Evolutionary conservation across 2,329 filamentous ascomycete genomes (phyloP), one percentile per base, ranked within the genome.

Genomic region (Cladophialophora yegresii): DNA sequence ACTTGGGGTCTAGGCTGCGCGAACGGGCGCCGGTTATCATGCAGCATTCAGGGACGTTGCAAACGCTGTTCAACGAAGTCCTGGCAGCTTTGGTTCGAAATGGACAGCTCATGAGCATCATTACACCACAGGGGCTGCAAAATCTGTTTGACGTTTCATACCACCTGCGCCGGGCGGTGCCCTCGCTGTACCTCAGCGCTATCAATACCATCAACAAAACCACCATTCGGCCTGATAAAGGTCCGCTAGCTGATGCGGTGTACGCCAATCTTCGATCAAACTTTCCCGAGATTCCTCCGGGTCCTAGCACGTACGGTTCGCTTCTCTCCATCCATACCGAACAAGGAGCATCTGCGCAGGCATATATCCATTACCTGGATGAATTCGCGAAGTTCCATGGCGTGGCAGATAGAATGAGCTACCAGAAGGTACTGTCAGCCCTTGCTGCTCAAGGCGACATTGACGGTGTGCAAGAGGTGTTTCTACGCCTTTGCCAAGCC

Each of bases 361-460:
- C 55, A 8, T 68, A 82, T 69, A 66, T 69, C 26, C 78, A 76
- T 67, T 72, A 81, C n/a, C 70, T 82, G 59, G 72, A 76, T 30
- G 79, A 82, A 67, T 76, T 75, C 60, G 62, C 72, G 10, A 62
- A 66, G 22, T 75, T 77, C 20, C 70, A 77, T 68, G 67, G 43
- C 73, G 72, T 58, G 74, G 58, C 77, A 16, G 68, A 75, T 8
- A 49, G 69, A 4, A 58, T 68, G 33, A 73, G 72, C 22, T 81
- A 79, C 65, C 75, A 73, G 58, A 57, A 67, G 12, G 74, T 75
- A 3, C 72, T 83, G 47, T 73, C 71, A 8, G 76, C 75, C 10
- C 81, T 82, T 70, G 79, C 83, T 40, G 72, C 73, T 45, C 75
- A 77, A 59, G 82, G 82, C 28, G 79, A 85, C 67, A 75, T 77